A percentile compares a stretch with the other conserved stretches of the same genome.
Conservation (phyloP, 106 monocot species). For the Dendrobium huoshanense region DNA sequence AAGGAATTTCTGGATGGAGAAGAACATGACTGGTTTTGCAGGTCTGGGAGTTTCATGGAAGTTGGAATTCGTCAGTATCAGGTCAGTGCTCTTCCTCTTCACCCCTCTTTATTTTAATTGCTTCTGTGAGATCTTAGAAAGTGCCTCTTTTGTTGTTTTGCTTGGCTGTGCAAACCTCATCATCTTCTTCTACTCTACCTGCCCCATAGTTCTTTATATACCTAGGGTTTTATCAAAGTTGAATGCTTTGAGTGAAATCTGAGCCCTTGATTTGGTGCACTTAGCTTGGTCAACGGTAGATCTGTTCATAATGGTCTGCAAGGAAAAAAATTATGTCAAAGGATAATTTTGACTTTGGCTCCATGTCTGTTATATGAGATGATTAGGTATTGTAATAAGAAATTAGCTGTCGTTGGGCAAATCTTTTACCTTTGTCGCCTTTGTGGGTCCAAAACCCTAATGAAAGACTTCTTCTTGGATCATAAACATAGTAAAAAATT, state of each 20-base stretch:
- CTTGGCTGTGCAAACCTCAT: background rate
- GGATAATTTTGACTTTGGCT: background rate
- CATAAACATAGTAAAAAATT: no score
- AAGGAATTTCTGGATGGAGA: background rate
- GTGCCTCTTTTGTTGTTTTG: background rate
- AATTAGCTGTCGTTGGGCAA: no score
- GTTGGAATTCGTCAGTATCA: background rate
- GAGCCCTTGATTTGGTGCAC: background rate
- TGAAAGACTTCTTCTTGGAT: no score
- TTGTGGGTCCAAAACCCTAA: no score
- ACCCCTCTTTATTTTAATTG: background rate
- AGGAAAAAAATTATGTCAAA: background rate
- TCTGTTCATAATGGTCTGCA: background rate
- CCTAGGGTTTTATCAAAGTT: no score
- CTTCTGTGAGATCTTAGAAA: background rate
- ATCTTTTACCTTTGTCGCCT: no score
- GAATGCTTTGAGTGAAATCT: background rate
- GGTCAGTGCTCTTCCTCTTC: background rate
- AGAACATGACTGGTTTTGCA: background rate
- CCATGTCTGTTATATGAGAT: no score
- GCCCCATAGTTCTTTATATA: no score
- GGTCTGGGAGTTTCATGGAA: conserved; percentile 4
- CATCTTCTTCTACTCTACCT: background rate
- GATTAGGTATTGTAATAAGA: no score
- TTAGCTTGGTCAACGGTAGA: background rate